phyloP scores from a whole-genome alignment of 441 rosid species.

The Brassica hybrid region DNA sequence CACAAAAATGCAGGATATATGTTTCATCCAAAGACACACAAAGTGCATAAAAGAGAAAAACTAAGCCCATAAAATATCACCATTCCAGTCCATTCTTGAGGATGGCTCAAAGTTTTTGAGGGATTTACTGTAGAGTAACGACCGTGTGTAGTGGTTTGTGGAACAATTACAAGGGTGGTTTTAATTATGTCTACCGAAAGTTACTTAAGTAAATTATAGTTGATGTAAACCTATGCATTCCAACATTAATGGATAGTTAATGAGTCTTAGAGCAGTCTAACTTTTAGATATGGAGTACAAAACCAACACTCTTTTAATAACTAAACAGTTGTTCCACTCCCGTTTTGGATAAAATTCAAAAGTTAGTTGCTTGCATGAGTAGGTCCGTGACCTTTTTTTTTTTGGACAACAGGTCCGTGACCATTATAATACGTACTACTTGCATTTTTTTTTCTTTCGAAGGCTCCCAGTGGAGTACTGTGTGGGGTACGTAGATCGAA shows the following conservation, averaged over 20 bases:
- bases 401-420: no score
- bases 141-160: slow-evolving; percentile 21
- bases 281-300: neutral
- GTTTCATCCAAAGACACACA: no score
- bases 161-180: slow-evolving; percentile 28
- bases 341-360: neutral
- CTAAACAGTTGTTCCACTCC: neutral
- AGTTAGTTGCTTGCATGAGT: neutral
- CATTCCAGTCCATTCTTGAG: no score
- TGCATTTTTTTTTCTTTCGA: neutral
- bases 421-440: neutral
- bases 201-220: no score
- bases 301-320: neutral
- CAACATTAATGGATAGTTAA: neutral
- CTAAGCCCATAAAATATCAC: no score
- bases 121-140: no score
- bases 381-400: no score
- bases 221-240: slow-evolving; percentile 2
- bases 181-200: slow-evolving; percentile 30
- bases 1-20: no score
- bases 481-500: neutral
- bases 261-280: neutral
- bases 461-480: neutral
- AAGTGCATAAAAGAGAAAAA: no score
- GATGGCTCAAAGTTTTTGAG: no score